phyloP scores from a whole-genome alignment of 2,329 filamentous ascomycete genomes.

The Botrytis medusae region DNA sequence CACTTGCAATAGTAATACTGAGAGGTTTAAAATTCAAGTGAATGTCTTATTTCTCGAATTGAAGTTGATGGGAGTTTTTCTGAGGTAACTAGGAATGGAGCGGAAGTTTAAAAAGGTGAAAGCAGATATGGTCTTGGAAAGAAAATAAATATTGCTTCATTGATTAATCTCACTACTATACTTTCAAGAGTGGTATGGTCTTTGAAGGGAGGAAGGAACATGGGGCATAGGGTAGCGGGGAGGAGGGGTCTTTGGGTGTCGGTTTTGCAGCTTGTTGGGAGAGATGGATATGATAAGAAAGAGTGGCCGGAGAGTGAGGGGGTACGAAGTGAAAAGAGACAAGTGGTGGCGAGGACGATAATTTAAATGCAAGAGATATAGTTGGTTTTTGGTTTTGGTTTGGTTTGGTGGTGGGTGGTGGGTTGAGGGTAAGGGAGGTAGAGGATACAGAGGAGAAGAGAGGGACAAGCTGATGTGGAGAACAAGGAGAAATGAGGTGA shows the following conservation, averaged over 20 bases:
- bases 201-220: too few species aligned
- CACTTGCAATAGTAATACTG: neutral
- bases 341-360: neutral
- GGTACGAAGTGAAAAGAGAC: neutral
- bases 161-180: neutral
- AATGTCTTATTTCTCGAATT: neutral
- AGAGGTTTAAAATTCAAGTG: neutral
- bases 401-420: neutral
- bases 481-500: neutral
- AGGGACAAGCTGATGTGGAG: neutral
- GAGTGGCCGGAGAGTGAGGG: neutral
- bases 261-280: neutral
- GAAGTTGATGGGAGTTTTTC: neutral
- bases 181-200: neutral
- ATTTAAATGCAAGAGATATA: neutral
- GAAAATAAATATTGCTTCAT: neutral
- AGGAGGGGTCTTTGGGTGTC: neutral
- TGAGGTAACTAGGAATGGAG: neutral
- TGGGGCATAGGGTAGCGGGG: neutral
- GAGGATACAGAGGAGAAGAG: fast-evolving
- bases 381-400: neutral
- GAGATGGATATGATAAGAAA: neutral
- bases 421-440: too few species aligned
- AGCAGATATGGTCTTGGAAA: neutral
- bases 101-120: neutral